phyloP scores from a whole-genome alignment of 2,329 filamentous ascomycete species.

The Fusarium tuaranense region DNA sequence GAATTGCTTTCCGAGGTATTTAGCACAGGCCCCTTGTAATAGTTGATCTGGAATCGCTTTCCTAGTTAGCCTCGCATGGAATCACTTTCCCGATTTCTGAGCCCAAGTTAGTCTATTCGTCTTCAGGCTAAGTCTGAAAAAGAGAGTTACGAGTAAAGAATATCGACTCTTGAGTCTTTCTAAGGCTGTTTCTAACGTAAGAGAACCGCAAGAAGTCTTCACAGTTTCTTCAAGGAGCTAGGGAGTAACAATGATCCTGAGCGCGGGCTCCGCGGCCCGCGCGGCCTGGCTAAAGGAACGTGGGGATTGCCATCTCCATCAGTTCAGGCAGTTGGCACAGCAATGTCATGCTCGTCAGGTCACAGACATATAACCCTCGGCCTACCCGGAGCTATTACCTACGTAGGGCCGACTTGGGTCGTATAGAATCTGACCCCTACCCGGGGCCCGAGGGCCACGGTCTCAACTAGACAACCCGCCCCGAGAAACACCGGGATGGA shows the following conservation, averaged over 20 bases:
- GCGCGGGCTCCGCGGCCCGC: not conserved
- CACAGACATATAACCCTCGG: not conserved
- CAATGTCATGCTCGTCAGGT: not conserved
- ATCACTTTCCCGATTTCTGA: not conserved
- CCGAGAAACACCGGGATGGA: not conserved
- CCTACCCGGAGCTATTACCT: not conserved
- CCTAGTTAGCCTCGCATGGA: not conserved
- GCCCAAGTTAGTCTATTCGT: not conserved
- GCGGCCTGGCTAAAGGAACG: not conserved
- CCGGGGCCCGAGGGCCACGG: not conserved
- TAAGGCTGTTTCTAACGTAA: not conserved
- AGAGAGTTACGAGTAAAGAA: not conserved
- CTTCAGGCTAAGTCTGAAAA: not conserved
- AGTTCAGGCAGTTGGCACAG: not conserved
- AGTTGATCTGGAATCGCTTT: not conserved
- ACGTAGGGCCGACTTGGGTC: not conserved
- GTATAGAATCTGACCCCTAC: not conserved
- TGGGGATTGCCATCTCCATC: not conserved
- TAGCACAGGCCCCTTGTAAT: not conserved
- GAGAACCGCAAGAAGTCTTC: not conserved
- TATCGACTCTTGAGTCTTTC: not conserved
- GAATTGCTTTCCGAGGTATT: not conserved
- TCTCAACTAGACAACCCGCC: not conserved
- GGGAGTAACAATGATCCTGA: not conserved
- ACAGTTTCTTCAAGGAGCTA: not conserved